Conservation (phyloP, 1,284 basidiomycete genomes). For the Coniferiporia sulphurascens region DNA sequence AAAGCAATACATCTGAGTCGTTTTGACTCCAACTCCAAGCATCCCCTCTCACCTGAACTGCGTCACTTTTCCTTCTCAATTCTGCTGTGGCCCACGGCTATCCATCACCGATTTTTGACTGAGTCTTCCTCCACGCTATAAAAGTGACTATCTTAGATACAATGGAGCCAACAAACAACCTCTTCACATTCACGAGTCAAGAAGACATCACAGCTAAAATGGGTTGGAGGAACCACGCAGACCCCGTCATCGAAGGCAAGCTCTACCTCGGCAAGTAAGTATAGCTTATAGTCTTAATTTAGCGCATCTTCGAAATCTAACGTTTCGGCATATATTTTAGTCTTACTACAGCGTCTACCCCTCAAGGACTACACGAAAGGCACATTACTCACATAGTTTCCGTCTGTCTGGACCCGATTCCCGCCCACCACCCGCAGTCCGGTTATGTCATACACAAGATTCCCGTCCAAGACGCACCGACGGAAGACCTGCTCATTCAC, state of each 20-base stretch:
- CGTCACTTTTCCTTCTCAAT: neutral
- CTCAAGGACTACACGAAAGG: conserved; percentile 14
- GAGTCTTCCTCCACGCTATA: neutral
- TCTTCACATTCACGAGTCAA: neutral
- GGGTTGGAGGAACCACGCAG: conserved; percentile 19
- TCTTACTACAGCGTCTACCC: conserved; percentile 16
- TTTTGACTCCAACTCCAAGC: neutral
- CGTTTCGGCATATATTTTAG: conserved; percentile 3
- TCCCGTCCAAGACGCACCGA: conserved; percentile 13
- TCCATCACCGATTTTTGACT: neutral
- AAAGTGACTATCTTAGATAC: neutral
- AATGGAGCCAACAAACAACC: neutral
- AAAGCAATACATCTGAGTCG: neutral
- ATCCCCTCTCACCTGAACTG: neutral
- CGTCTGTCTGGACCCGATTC: conserved; percentile 15
- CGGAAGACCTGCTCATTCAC: conserved; percentile 16
- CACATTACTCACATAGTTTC: conserved; percentile 18
- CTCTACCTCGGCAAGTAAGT: conserved; percentile 20
- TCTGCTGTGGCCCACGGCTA: neutral
- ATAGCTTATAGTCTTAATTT: neutral
- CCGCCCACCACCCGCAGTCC: conserved; percentile 16
- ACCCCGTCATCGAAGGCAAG: conserved; percentile 18
- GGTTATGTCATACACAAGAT: conserved; percentile 18
- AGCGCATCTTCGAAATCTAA: neutral
- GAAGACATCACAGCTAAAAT: neutral